Conservation (phyloP, 371 early-diverging fungal species). For the Smittium culicis region DNA sequence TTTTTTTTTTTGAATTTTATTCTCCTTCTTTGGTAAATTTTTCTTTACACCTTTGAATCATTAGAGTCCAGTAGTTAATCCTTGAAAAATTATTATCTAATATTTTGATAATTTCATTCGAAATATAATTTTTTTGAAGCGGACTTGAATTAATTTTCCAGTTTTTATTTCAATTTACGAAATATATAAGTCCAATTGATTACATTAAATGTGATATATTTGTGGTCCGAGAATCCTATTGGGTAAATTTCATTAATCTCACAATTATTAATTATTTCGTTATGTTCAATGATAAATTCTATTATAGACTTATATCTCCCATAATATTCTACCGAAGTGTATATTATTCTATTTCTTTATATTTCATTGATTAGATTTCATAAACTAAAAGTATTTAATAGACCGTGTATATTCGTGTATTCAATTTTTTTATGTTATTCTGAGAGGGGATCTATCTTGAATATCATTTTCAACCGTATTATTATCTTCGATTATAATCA, state of each 20-base stretch:
- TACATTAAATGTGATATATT: background rate
- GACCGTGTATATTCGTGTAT: background rate
- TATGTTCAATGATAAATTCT: background rate
- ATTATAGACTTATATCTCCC: conserved; percentile 6
- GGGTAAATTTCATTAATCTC: background rate
- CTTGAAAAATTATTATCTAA: background rate
- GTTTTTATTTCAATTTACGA: too few species aligned
- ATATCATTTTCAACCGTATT: conserved; percentile 1
- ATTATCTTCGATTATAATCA: conserved; percentile 1
- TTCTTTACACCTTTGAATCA: background rate
- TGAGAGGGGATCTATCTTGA: conserved; percentile 6
- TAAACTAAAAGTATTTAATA: too few species aligned
- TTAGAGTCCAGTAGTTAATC: background rate
- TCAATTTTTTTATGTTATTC: background rate
- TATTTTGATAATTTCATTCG: background rate
- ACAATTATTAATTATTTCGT: background rate
- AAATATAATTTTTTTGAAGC: background rate
- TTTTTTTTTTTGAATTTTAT: background rate
- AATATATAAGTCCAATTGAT: too few species aligned
- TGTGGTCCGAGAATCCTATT: background rate
- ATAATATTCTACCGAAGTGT: background rate
- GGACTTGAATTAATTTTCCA: background rate
- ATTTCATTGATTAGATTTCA: too few species aligned
- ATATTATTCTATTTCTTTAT: background rate
- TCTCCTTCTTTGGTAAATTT: background rate